Base-by-base conservation (phyloP, 2,329 filamentous ascomycete genomes). In the Fonsecaea nubica region DNA sequence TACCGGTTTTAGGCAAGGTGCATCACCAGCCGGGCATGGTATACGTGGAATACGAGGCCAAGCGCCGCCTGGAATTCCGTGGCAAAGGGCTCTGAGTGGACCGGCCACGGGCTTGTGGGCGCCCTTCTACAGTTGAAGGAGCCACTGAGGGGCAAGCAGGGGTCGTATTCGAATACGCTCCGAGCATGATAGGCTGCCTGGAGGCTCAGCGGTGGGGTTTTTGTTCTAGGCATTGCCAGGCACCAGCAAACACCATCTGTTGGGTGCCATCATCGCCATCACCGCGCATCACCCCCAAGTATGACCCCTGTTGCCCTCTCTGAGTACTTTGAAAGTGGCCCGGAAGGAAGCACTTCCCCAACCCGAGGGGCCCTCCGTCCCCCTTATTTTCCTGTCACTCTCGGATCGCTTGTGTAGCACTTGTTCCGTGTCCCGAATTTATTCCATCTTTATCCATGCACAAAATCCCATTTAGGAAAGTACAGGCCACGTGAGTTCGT, bases 371-470 rank as follows among this genome's bases (percentile, higher is more conserved):
- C 25, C 25, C n/a, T n/a, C n/a, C 35, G 35, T 5, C 35, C 4
- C 36, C 36, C 8, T 38, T 25, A 25, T 25, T 25, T 25, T 25
- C 25, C 25, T 3, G 25, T 25, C 25, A 25, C 25, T 25, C 25
- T 25, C 25, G 25, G 25, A 25, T 25, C 25, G 25, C 25, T 55
- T 55, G 52, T 55, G 52, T 30, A 33, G 18, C 12, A 5, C 32
- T 36, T 18, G 52, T 55, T 55, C 52, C 52, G 52, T 25, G 33
- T 55, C 2, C 52, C 45, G 45, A 36, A 55, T 25, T 55, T 55
- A 35, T 55, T 55, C 52, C 12, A 10, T 55, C n/a, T 18, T 36
- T 36, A 55, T n/a, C 10, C 50, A 4, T 55, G 52, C 52, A 55
- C n/a, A 55, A 55, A 15, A 25, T 32, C 18, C 50, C 21, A 7